Conservation (phyloP, 2,329 filamentous ascomycete species). For the Paraconiothyrium brasiliense region DNA sequence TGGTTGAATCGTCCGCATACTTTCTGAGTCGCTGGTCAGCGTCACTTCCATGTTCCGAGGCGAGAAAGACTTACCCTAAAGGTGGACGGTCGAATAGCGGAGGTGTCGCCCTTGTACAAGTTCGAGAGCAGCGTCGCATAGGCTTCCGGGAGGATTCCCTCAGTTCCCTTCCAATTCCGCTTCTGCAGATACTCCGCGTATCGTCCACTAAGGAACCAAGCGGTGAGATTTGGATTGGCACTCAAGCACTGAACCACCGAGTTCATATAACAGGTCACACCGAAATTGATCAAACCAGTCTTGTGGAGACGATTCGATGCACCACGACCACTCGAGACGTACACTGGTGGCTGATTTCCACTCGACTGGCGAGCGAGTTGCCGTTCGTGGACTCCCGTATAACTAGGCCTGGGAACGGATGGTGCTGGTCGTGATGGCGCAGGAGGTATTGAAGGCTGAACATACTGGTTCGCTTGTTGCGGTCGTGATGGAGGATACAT, state of each 20-base stretch:
- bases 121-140: conserved; percentile 69
- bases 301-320: conserved; percentile 62
- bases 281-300: conserved; percentile 82
- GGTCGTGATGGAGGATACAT: conserved; percentile 52
- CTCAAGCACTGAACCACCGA: conserved; percentile 86
- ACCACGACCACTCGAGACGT: conserved; percentile 56
- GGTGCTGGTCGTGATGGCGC: conserved; percentile 68
- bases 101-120: conserved; percentile 68
- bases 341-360: conserved; percentile 52
- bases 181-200: conserved; percentile 68
- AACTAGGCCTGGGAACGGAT: conserved; percentile 70
- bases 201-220: conserved; percentile 71
- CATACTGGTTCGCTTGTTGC: conserved; percentile 55
- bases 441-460: conserved; percentile 65
- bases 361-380: conserved; percentile 46
- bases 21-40: conserved; percentile 52
- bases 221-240: conserved; percentile 71
- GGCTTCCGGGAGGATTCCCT: conserved; percentile 69
- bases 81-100: conserved; percentile 56
- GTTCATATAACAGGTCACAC: conserved; percentile 91
- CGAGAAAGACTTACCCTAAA: conserved; percentile 49
- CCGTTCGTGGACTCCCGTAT: conserved; percentile 79
- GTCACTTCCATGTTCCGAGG: background rate
- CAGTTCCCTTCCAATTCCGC: conserved; percentile 71
- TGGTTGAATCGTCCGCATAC: conserved; percentile 72